A percentile compares a stretch with the other conserved stretches of the same genome.
Evolutionary conservation across 1,284 basidiomycete species (phyloP).

Genomic region (Papiliotrema flavescens): DNA sequence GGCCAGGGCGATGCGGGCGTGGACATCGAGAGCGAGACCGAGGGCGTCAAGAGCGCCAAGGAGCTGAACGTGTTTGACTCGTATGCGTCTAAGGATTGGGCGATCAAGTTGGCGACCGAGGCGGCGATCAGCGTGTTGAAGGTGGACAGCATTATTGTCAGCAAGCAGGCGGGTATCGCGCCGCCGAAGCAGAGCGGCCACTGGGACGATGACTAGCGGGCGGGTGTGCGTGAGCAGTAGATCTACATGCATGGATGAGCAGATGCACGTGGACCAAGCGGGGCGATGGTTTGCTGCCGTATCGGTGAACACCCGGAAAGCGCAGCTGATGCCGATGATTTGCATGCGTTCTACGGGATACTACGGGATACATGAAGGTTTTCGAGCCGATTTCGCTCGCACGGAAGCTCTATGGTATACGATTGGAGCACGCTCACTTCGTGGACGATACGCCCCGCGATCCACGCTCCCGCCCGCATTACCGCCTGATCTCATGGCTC

Average conservation of each 20-base stretch:
- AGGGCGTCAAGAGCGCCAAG: constrained; percentile 27
- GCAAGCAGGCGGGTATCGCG: constrained; percentile 74
- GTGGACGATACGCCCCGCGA: too few species aligned
- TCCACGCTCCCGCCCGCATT: background rate
- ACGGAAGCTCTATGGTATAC: too few species aligned
- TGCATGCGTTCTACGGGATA: too few species aligned
- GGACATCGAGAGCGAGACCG: constrained; percentile 68
- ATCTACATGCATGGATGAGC: too few species aligned
- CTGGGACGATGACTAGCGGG: constrained; percentile 51
- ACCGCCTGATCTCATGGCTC: constrained; percentile 7
- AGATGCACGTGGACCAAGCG: too few species aligned
- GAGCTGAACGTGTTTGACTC: constrained; percentile 36
- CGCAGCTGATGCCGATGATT: too few species aligned
- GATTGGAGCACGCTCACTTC: too few species aligned
- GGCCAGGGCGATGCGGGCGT: constrained; percentile 61
- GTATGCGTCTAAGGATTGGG: constrained; percentile 50
- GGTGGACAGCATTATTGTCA: constrained; percentile 98
- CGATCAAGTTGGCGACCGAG: constrained; percentile 61
- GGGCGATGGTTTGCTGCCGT: too few species aligned
- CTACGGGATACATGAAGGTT: too few species aligned
- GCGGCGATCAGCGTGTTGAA: constrained; percentile 90
- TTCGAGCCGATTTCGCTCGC: too few species aligned
- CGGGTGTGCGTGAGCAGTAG: background rate
- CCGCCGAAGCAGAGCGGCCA: constrained; percentile 50
- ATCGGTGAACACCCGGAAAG: too few species aligned